phyloP scores from a whole-genome alignment of 352 stramenopile genomes.

The Saprolegnia diclina region DNA sequence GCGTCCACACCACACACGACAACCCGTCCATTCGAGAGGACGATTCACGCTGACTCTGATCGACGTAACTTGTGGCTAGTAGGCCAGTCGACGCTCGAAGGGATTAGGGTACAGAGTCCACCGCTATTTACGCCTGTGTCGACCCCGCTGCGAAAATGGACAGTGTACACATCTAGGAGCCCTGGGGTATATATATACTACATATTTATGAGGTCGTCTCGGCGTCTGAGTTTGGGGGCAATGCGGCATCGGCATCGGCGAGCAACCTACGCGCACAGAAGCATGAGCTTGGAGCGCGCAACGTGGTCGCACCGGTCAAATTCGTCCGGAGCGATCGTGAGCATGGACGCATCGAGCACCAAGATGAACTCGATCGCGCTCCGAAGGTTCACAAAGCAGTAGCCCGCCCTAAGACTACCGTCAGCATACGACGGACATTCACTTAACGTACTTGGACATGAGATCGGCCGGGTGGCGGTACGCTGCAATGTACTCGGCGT shows the following conservation, averaged over 20 bases:
- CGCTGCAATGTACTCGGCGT: constrained; percentile 87
- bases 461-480: constrained; percentile 85
- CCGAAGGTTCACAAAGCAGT: constrained; percentile 89
- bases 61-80: too few species aligned
- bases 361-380: constrained; percentile 88
- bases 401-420: constrained; percentile 57
- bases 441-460: constrained; percentile 75
- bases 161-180: too few species aligned
- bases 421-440: background rate
- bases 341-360: constrained; percentile 75
- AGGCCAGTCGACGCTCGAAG: too few species aligned
- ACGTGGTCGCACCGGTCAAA: constrained; percentile 54
- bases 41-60: too few species aligned
- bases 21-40: too few species aligned
- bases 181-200: background rate
- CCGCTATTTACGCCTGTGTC: too few species aligned
- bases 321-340: constrained; percentile 71
- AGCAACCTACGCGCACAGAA: background rate
- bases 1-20: too few species aligned
- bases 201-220: background rate
- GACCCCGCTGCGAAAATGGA: too few species aligned
- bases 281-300: too few species aligned
- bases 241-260: background rate
- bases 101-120: too few species aligned
- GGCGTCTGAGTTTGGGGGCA: background rate